Conservation (phyloP, 2,329 filamentous ascomycete species). For the Trichoderma lentiforme region DNA sequence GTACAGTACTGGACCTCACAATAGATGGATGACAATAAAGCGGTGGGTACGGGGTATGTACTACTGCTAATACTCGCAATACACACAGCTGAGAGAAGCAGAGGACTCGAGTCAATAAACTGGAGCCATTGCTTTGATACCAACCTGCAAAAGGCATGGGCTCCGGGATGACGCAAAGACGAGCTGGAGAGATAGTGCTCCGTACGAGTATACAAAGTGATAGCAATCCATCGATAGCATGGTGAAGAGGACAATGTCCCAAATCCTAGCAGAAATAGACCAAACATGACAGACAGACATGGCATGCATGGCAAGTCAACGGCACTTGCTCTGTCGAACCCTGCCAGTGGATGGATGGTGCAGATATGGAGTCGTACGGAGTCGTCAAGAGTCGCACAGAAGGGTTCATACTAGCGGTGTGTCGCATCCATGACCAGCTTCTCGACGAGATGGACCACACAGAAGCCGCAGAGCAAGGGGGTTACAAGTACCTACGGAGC, state of each 20-base stretch:
- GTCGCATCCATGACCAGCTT: conserved; percentile 6
- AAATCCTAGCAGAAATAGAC: neutral
- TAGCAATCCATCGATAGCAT: neutral
- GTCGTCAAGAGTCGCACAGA: neutral
- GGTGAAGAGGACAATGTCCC: neutral
- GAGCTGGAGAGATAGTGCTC: neutral
- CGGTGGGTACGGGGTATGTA: neutral
- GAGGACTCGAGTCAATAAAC: conserved; percentile 9
- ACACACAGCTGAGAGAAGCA: neutral
- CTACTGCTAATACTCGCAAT: neutral
- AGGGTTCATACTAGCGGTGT: conserved; percentile 9
- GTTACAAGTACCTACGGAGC: neutral
- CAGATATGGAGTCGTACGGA: neutral
- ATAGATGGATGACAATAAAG: neutral
- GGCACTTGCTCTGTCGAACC: neutral
- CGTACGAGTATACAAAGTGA: neutral
- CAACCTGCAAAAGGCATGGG: neutral
- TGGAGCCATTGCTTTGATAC: neutral
- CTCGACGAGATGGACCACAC: neutral
- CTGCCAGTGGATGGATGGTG: neutral
- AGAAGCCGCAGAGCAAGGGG: neutral
- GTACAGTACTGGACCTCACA: neutral
- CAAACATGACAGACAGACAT: neutral
- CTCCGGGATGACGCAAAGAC: conserved; percentile 7
- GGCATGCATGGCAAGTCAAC: neutral